phyloP scores from a whole-genome alignment of 352 stramenopile species.

The Blastocystis sp. region DNA sequence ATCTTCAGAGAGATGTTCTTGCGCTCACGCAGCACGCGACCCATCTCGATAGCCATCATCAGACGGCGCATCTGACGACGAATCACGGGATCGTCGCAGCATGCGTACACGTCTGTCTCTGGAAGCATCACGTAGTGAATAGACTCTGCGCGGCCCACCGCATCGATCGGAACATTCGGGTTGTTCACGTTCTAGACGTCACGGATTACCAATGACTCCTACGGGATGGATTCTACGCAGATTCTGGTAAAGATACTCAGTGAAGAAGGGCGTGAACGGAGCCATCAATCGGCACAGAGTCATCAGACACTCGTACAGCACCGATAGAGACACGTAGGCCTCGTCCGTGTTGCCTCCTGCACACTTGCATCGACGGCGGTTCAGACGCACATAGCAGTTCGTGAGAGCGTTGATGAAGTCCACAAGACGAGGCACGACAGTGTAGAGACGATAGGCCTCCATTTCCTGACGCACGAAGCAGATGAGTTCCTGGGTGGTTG shows the following conservation, averaged over 20 bases:
- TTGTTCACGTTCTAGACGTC: conserved; percentile 52
- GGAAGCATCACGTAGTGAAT: conserved; percentile 92
- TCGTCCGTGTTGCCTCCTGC: conserved; percentile 77
- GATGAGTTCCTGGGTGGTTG: conserved; percentile 89
- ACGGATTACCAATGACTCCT: conserved; percentile 57
- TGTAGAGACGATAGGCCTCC: conserved; percentile 96
- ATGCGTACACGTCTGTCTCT: conserved; percentile 76
- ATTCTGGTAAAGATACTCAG: conserved; percentile 98
- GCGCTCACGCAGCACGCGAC: conserved; percentile 87
- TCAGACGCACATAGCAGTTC: conserved; percentile 98
- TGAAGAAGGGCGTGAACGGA: conserved; percentile 98
- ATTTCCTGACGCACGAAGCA: conserved; percentile 96
- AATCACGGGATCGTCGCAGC: conserved; percentile 58
- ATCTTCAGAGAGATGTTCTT: conserved; percentile 92
- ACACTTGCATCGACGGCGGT: conserved; percentile 93
- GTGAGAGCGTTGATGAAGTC: conserved; percentile 95
- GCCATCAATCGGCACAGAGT: conserved; percentile 86
- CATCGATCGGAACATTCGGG: conserved; percentile 70
- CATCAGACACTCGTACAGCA: conserved; percentile 96
- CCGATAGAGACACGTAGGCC: conserved; percentile 75
- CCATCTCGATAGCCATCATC: conserved; percentile 90
- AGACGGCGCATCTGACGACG: conserved; percentile 66
- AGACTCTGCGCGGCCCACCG: conserved; percentile 78
- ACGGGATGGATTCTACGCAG: conserved; percentile 88
- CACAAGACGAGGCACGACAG: conserved; percentile 91